Evolutionary conservation across 2,329 filamentous ascomycete genomes (phyloP).

Genomic region (Xylaria sp.): DNA sequence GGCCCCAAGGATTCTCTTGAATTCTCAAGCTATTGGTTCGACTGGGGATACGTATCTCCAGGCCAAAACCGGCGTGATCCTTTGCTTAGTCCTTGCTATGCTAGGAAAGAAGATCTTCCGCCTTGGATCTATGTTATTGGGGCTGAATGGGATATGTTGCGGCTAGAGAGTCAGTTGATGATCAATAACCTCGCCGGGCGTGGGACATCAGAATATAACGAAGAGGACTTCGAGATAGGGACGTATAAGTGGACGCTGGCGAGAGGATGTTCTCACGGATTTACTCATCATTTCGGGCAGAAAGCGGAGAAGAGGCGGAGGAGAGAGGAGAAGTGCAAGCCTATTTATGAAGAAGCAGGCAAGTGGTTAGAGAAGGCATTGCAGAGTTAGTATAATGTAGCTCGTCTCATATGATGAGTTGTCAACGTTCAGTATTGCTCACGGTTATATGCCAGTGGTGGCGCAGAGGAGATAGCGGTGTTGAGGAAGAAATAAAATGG

Average conservation of each 20-base stretch:
- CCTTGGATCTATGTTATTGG: conserved; percentile 7
- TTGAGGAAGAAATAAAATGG: no score
- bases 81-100: conserved; percentile 9
- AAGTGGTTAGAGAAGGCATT: conserved; percentile 6
- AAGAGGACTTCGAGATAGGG: conserved; percentile 7
- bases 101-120: conserved; percentile 2
- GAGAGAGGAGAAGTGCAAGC: conserved; percentile 8
- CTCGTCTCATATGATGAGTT: no score
- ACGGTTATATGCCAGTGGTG: no score
- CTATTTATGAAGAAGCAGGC: conserved; percentile 1
- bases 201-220: background rate
- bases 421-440: no score
- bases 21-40: conserved; percentile 8
- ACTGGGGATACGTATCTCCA: conserved; percentile 9
- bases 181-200: background rate
- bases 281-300: conserved; percentile 8
- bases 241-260: conserved; percentile 12
- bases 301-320: background rate
- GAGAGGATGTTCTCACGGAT: background rate
- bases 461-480: no score
- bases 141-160: conserved; percentile 9
- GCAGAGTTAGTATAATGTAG: background rate
- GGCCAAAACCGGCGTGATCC: conserved; percentile 12
- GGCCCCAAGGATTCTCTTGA: conserved; percentile 2
- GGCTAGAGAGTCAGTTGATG: conserved; percentile 10